Evolutionary conservation across 768 basidiomycete genomes (phyloP), one percentile per base, ranked within the genome.

Genomic region (Cantharellus anzutake): DNA sequence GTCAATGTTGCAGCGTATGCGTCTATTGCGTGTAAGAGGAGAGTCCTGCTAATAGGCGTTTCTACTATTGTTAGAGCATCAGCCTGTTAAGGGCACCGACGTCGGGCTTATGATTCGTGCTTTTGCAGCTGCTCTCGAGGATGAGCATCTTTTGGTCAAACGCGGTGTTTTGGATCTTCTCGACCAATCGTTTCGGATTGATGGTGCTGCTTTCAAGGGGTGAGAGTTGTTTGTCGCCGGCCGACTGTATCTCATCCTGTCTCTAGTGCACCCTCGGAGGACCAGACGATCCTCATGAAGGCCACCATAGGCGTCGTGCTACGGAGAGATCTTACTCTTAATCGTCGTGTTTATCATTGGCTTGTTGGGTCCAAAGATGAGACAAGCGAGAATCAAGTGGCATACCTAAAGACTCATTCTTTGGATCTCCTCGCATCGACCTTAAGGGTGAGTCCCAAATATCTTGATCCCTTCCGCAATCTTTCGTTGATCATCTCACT

Each of bases 21-120:
- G 20, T 29, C 20, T 29, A 29, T 29, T 29, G 20, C 20, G 20
- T 29, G 20, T 29, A 29, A 29, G 20, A 29, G 20, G 20, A 29
- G 20, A 29, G 20, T 29, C 20, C 20, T 29, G 20, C 20, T 29
- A 29, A 29, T 29, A 29, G 20, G 20, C 20, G 20, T 29, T 29
- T 29, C 20, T 29, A 29, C 20, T 29, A 29, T 29, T 29, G 20
- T 29, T 29, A 29, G 20, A 29, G 20, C 20, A 29, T 29, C 20
- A 29, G 20, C 20, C 20, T 29, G 29, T 48, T 29, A 79, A 91
- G 5, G 92, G 91, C 2, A 78, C 80, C 53, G 91, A 96, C 66
- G 80, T 90, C 55, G 96, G 94, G 2, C 74, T 98, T 56, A 89
- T 98, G 85, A 84, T 98, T 59, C 80, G 96, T 52, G 94, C 89